Percentiles rank a stretch among this genome's conserved stretches.
phyloP scores from a whole-genome alignment of 2,329 filamentous ascomycete genomes.

The Xylariaceae sp. region DNA sequence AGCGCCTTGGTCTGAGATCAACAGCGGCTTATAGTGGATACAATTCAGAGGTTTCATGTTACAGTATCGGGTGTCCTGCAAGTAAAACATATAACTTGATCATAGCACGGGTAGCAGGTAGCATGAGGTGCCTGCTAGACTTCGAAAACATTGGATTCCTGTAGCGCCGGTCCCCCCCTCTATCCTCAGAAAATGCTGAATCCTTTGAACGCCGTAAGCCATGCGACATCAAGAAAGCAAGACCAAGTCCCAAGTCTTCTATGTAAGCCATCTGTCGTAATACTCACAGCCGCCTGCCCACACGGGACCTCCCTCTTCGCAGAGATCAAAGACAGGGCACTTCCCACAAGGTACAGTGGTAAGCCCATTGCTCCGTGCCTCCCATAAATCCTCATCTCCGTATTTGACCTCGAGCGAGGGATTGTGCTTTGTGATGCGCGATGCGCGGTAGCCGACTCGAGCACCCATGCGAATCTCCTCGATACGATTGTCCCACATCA shows the following conservation, averaged over 20 bases:
- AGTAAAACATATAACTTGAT: no score
- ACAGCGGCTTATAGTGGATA: no score
- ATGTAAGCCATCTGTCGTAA: constrained; percentile 76
- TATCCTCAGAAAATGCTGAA: no score
- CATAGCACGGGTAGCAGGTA: no score
- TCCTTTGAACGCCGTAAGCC: no score
- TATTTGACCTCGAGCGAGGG: constrained; percentile 22
- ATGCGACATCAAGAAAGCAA: no score
- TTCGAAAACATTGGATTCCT: no score
- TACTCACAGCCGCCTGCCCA: constrained; percentile 89
- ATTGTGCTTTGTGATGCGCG: constrained; percentile 43
- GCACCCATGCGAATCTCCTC: constrained; percentile 57
- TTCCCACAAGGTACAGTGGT: constrained; percentile 87
- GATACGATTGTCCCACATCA: constrained; percentile 82
- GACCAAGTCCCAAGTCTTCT: not conserved
- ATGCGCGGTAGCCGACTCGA: constrained; percentile 50
- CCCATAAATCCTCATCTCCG: constrained; percentile 30
- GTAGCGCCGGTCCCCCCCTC: no score
- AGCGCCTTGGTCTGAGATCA: no score
- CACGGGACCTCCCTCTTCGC: constrained; percentile 85
- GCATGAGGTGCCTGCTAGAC: no score
- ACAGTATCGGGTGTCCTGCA: no score
- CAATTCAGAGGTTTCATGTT: no score
- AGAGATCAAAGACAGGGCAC: constrained; percentile 91
- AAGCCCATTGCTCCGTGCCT: constrained; percentile 62